These are phyloP conservation scores for Botrytis pseudocinerea DNA, from an alignment of 2,329 filamentous ascomycete species.

Conservation along the genomic window DNA sequence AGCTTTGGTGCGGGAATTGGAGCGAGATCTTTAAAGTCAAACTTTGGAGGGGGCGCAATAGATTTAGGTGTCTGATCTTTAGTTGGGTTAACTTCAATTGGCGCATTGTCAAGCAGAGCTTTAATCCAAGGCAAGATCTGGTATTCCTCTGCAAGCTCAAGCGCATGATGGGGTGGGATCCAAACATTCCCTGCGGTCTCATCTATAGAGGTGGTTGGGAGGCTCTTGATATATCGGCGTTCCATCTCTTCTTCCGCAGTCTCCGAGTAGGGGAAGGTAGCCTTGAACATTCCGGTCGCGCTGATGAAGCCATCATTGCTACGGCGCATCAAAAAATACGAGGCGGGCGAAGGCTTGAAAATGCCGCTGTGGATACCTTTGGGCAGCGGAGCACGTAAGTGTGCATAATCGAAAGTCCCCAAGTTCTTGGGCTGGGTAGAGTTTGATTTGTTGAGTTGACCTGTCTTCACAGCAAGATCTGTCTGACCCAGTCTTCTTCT, in stretches of 20 bases:
- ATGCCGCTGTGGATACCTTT: conserved; percentile 91
- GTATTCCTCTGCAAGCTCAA: conserved; percentile 84
- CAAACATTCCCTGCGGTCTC: conserved; percentile 97
- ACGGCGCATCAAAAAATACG: conserved; percentile 95
- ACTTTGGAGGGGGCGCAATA: conserved; percentile 78
- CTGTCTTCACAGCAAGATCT: conserved; percentile 79
- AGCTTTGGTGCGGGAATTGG: conserved; percentile 1
- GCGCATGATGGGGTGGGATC: conserved; percentile 81
- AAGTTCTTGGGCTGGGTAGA: conserved; percentile 72
- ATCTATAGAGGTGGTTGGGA: conserved; percentile 78
- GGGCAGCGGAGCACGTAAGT: conserved; percentile 87
- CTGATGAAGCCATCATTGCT: conserved; percentile 83
- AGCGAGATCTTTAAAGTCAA: conserved; percentile 39
- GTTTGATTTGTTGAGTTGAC: conserved; percentile 67
- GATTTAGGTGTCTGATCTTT: conserved; percentile 61
- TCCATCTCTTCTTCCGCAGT: conserved; percentile 71
- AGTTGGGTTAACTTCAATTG: conserved; percentile 57
- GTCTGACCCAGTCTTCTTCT: conserved; percentile 91
- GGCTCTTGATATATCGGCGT: conserved; percentile 80
- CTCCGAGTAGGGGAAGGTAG: conserved; percentile 78
- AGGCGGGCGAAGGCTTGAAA: conserved; percentile 80
- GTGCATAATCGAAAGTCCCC: conserved; percentile 92
- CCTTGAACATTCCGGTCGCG: conserved; percentile 91
- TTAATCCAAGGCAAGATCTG: conserved; percentile 82
- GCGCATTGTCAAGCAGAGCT: conserved; percentile 85